Percentiles rank a stretch among this genome's conserved stretches.
These are phyloP conservation scores for Phaeotremella fagi DNA, from an alignment of 768 basidiomycete species.

Conservation along the genomic window DNA sequence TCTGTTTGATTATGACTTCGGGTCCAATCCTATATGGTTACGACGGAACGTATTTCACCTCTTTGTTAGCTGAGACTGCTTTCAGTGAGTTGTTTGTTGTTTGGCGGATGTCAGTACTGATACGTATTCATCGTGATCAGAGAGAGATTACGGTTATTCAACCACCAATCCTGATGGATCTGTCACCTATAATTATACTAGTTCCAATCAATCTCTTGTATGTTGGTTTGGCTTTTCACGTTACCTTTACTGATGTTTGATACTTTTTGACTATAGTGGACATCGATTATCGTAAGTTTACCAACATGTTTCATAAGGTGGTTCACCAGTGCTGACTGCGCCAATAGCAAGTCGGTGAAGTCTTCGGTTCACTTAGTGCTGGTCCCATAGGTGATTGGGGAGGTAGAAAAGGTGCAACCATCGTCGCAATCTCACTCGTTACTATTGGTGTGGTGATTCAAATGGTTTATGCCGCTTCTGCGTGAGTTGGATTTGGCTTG, in stretches of 20 bases:
- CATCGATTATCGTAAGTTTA: slow-evolving; percentile 26
- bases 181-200: neutral
- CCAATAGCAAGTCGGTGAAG: slow-evolving; percentile 44
- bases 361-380: slow-evolving; percentile 45
- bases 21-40: slow-evolving; percentile 26
- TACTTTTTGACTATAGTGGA: slow-evolving; percentile 1
- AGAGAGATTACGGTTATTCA: slow-evolving; percentile 1
- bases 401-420: slow-evolving; percentile 44
- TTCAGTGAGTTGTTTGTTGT: slow-evolving; percentile 20
- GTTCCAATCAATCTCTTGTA: slow-evolving; percentile 6
- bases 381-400: slow-evolving; percentile 42
- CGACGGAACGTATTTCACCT: slow-evolving; percentile 45
- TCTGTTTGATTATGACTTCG: slow-evolving; percentile 20
- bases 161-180: neutral
- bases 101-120: neutral
- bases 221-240: neutral
- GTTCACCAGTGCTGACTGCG: too few species aligned
- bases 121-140: slow-evolving; percentile 6
- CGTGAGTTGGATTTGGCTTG: slow-evolving; percentile 12
- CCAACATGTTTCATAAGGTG: neutral
- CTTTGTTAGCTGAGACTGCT: slow-evolving; percentile 30
- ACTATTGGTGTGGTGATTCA: slow-evolving; percentile 42
- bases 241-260: neutral
- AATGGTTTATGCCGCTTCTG: slow-evolving; percentile 23
- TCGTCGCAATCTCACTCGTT: slow-evolving; percentile 32